Conservation (phyloP, 2,329 filamentous ascomycete species). For the Ustilaginoidea virens region DNA sequence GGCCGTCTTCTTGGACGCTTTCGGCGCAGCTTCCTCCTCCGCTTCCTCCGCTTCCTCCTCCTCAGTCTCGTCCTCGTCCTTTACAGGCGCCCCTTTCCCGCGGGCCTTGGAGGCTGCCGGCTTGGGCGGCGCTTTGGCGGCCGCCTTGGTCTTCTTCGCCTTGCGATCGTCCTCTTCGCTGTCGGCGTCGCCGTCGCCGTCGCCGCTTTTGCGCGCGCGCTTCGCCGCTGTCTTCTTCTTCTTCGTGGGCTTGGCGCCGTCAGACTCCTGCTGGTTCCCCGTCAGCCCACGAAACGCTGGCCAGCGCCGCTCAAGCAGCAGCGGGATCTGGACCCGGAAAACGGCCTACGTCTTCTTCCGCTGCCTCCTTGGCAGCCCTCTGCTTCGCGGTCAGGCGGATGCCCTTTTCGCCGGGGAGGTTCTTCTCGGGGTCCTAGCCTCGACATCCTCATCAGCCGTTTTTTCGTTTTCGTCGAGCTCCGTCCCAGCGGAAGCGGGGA, state of each 20-base stretch:
- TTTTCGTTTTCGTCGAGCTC: background rate
- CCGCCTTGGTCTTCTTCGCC: conserved; percentile 20
- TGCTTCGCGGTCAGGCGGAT: conserved; percentile 34
- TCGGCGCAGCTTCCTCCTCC: conserved; percentile 1
- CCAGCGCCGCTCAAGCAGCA: no score
- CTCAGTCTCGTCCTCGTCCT: conserved; percentile 7
- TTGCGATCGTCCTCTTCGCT: conserved; percentile 18
- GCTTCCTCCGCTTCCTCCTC: background rate
- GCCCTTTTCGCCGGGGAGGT: conserved; percentile 49
- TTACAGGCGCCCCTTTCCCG: conserved; percentile 4
- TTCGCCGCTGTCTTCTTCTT: conserved; percentile 20
- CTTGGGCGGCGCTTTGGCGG: conserved; percentile 3
- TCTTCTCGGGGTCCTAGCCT: conserved; percentile 65
- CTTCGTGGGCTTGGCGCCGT: conserved; percentile 14
- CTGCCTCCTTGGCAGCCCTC: conserved; percentile 19
- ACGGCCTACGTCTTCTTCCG: conserved; percentile 14
- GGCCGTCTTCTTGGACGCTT: conserved; percentile 5
- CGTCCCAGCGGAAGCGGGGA: conserved; percentile 7
- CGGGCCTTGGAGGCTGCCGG: conserved; percentile 1
- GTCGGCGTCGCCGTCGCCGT: no score
- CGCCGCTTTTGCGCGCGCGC: conserved; percentile 18
- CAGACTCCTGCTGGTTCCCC: conserved; percentile 4
- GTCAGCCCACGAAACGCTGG: no score
- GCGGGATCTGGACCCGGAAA: no score
- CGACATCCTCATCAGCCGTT: background rate